Conservation (phyloP, 176 grass and related monocot species). For the Thalia dealbata region DNA sequence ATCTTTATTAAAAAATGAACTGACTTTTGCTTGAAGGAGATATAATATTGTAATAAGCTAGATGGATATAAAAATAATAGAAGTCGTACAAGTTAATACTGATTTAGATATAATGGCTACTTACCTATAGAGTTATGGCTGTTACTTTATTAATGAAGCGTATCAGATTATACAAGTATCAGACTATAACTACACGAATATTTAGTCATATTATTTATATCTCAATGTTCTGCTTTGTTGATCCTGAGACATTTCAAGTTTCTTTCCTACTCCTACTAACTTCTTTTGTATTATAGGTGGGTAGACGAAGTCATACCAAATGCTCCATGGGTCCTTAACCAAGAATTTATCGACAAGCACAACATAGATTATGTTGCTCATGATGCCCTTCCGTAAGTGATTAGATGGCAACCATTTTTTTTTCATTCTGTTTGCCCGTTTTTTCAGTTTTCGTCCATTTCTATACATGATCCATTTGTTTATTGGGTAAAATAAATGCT, state of each 20-base stretch:
- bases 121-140: background rate
- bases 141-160: background rate
- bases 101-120: background rate
- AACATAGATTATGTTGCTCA: slow-evolving; percentile 20
- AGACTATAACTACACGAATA: background rate
- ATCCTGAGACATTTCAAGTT: background rate
- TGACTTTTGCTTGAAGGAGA: background rate
- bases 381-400: slow-evolving; percentile 19
- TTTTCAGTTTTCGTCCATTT: slow-evolving; percentile 1
- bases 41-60: no score
- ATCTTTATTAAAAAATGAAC: background rate
- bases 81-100: no score
- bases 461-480: background rate
- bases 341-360: slow-evolving; percentile 23
- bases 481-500: background rate
- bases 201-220: background rate
- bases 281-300: slow-evolving; percentile 13
- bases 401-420: background rate
- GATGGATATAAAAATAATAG: no score
- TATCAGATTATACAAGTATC: background rate
- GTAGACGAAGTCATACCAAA: slow-evolving; percentile 22
- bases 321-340: slow-evolving; percentile 19
- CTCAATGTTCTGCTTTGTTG: background rate
- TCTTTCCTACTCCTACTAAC: background rate
- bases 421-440: background rate